These are phyloP conservation scores for Debaryomyces coudertii DNA, from an alignment of 1,139 yeast species.

Conservation along the genomic window DNA sequence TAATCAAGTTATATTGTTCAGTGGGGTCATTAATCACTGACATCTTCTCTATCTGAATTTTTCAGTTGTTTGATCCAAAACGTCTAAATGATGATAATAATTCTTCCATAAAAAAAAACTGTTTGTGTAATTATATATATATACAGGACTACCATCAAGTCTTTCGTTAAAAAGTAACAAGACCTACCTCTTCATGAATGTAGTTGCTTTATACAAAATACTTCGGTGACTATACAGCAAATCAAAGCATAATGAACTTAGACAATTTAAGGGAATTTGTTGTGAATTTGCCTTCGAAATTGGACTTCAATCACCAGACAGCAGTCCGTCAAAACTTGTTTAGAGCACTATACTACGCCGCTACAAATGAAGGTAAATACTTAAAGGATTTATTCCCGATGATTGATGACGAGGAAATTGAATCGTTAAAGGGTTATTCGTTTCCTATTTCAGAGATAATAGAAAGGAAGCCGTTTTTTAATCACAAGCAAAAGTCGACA, in stretches of 20 bases:
- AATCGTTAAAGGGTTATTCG: constrained; percentile 19
- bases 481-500: constrained; percentile 11
- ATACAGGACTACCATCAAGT: constrained; percentile 1
- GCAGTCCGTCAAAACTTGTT: constrained; percentile 24
- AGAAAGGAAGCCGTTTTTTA: constrained; percentile 19
- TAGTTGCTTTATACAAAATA: neutral
- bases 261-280: constrained; percentile 31
- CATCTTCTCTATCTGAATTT: constrained; percentile 18
- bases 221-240: constrained; percentile 1
- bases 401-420: constrained; percentile 23
- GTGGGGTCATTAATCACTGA: constrained; percentile 44
- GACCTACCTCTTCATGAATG: neutral
- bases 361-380: constrained; percentile 35
- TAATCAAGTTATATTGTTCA: constrained; percentile 76
- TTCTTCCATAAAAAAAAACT: neutral
- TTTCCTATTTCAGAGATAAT: constrained; percentile 16
- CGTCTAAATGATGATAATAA: neutral
- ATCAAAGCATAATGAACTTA: constrained; percentile 15
- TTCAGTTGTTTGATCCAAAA: neutral
- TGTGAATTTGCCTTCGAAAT: constrained; percentile 29
- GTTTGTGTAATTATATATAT: neutral
- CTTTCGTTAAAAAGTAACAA: neutral
- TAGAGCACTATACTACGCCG: constrained; percentile 35
- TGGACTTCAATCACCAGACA: constrained; percentile 20
- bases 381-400: constrained; percentile 31